Conservation (phyloP, 495 filamentous ascomycete genomes). For the Tuber melanosporum region DNA sequence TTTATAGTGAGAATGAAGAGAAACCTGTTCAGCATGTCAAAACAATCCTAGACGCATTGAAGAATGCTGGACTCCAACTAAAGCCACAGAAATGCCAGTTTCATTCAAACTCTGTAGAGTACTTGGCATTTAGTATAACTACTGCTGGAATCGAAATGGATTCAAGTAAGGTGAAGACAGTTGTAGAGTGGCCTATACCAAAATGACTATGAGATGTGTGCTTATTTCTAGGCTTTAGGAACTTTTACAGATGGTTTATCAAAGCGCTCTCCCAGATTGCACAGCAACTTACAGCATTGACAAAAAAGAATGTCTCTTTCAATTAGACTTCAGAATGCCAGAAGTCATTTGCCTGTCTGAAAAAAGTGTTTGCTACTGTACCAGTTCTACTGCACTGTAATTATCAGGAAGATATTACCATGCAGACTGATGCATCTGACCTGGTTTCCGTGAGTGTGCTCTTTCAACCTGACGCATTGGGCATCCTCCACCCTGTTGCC, state of each 20-base stretch:
- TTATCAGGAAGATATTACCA: conserved; percentile 36
- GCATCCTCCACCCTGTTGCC: no score
- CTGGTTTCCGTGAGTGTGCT: conserved; percentile 8
- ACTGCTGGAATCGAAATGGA: neutral
- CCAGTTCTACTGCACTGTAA: neutral
- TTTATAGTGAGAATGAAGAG: no score
- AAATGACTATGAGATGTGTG: conserved; percentile 17
- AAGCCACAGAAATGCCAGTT: conserved; percentile 1
- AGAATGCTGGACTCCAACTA: neutral
- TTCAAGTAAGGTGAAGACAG: conserved; percentile 1
- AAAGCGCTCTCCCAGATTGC: neutral
- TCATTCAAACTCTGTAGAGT: neutral
- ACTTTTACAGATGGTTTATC: conserved; percentile 20
- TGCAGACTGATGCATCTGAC: neutral
- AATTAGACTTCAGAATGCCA: neutral
- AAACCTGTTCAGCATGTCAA: no score
- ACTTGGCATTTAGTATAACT: neutral
- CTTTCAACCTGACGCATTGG: neutral
- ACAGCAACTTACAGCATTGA: neutral
- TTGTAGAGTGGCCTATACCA: conserved; percentile 17
- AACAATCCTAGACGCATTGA: neutral
- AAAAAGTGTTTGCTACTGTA: neutral
- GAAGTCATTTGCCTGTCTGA: neutral
- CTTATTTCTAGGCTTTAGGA: conserved; percentile 23
- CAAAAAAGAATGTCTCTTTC: neutral